Evolutionary conservation across 1,284 basidiomycete genomes (phyloP), one percentile per base, ranked within the genome.

Genomic region (Malassezia caprae): DNA sequence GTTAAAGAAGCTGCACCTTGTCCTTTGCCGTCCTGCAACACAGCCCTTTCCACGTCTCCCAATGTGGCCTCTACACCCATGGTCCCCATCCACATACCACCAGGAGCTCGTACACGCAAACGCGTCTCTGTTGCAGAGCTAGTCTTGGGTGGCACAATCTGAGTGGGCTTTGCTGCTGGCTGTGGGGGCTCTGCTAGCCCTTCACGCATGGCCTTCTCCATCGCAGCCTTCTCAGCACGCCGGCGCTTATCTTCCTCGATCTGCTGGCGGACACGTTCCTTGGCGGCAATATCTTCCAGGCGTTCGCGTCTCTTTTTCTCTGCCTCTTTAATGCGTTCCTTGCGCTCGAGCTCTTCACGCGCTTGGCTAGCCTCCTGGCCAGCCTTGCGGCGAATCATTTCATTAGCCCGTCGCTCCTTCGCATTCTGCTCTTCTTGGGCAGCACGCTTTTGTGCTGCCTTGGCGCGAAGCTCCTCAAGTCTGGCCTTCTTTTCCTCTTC

Each of bases 401-500:
- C 72, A 53, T 74, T 74, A 23, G 65, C 70, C 13, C 58, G 62
- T 4, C 47, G 52, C 35, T 65, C 66, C 41, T 72, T 60, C 1
- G 62, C 65, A 24, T 73, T 64, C 31, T 67, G 56, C 40, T 61
- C 62, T 50, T 59, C 60, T 54, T 74, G 62, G 21, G 61, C 61
- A 0, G 67, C 64, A 10, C 72, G 61, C 58, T 72, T 73, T 37
- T 59, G 54, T 4, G 67, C 68, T 12, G 72, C 59, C 48, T 65
- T 73, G 11, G 37, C 31, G 8, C 72, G 61, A 24, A 77, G 61
- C 61, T 96, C 90, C 1, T 78, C 82, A 0, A 96, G 80, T 69
- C 84, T 87, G 60, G 83, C 79, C 61, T 83, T 82, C 80, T 86
- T 94, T 76, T 98, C 90, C 68, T 96, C 90, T 75, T 96, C 90